These are phyloP conservation scores for Metschnikowia orientalis DNA, from an alignment of 805 yeast genomes.

Conservation along the genomic window DNA sequence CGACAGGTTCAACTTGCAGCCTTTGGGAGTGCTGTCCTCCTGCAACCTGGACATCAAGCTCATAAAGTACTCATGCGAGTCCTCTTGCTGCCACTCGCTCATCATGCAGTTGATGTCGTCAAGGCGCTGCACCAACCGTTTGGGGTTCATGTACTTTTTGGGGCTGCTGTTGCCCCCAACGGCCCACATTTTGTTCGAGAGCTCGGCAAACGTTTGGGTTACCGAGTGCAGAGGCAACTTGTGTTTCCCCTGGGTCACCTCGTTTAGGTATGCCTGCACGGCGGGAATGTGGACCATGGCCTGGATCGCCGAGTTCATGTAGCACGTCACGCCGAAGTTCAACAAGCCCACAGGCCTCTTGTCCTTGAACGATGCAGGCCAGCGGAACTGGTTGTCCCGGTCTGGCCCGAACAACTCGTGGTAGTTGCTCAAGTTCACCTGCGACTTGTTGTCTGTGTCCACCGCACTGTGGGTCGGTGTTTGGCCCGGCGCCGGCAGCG, in stretches of 20 bases:
- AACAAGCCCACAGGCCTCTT: slow-evolving; percentile 70
- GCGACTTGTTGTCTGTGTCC: slow-evolving; percentile 47
- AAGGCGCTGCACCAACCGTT: slow-evolving; percentile 61
- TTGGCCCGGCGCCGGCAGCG: slow-evolving; percentile 9
- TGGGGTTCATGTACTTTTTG: slow-evolving; percentile 63
- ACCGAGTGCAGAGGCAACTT: slow-evolving; percentile 54
- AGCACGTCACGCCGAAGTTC: slow-evolving; percentile 94
- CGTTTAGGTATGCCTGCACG: slow-evolving; percentile 72
- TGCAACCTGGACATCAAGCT: slow-evolving; percentile 81
- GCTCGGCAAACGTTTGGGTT: slow-evolving; percentile 61
- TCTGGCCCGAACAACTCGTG: slow-evolving; percentile 22
- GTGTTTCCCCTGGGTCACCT: slow-evolving; percentile 52
- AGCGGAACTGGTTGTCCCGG: slow-evolving; percentile 20
- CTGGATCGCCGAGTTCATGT: slow-evolving; percentile 93
- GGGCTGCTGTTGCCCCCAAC: slow-evolving; percentile 22
- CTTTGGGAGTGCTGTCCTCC: slow-evolving; percentile 89
- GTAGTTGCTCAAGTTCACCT: slow-evolving; percentile 16
- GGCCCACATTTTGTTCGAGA: slow-evolving; percentile 66
- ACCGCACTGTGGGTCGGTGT: slow-evolving; percentile 1
- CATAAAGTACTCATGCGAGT: slow-evolving; percentile 96
- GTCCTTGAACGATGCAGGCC: slow-evolving; percentile 50
- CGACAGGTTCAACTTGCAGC: slow-evolving; percentile 74
- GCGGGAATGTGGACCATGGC: slow-evolving; percentile 90
- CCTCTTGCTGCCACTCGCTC: slow-evolving; percentile 98
- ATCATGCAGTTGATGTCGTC: slow-evolving; percentile 92